A percentile compares a stretch with the other conserved stretches of the same genome.
These are phyloP conservation scores for Talaromyces sp. DNA, from an alignment of 2,329 filamentous ascomycete genomes.

Conservation along the genomic window DNA sequence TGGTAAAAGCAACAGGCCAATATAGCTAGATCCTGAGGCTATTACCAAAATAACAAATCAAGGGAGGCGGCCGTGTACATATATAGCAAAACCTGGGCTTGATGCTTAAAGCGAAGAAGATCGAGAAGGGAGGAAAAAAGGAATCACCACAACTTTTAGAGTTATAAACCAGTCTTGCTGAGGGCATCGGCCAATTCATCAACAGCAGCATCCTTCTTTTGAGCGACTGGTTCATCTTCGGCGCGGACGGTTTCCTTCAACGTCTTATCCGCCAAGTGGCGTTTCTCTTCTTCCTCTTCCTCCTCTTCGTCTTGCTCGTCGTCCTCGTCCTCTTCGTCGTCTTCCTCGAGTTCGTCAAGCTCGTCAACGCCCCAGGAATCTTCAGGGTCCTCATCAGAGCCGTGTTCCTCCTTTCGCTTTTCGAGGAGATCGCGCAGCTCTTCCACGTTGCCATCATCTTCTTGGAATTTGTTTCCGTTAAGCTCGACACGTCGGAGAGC, in stretches of 20 bases:
- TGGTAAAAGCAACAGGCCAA: neutral
- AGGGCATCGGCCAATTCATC: conserved; percentile 73
- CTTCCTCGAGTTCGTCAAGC: conserved; percentile 77
- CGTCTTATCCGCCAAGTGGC: conserved; percentile 57
- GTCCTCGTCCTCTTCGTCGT: conserved; percentile 63
- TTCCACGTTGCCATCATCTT: conserved; percentile 71
- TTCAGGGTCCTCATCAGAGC: conserved; percentile 61
- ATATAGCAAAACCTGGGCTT: neutral
- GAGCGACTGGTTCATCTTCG: conserved; percentile 59
- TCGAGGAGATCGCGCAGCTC: conserved; percentile 67
- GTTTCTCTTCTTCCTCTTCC: conserved; percentile 65
- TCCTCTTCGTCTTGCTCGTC: conserved; percentile 65
- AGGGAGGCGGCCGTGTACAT: neutral
- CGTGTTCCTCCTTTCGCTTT: conserved; percentile 67
- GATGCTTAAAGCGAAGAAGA: neutral
- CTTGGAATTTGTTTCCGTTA: conserved; percentile 91
- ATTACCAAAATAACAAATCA: neutral
- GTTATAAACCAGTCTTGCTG: conserved; percentile 56
- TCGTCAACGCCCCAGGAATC: conserved; percentile 82
- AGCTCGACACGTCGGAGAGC: conserved; percentile 80
- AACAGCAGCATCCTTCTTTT: conserved; percentile 73
- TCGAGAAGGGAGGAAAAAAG: neutral
- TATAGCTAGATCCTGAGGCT: neutral
- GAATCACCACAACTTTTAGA: neutral
- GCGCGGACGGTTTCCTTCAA: conserved; percentile 60